A percentile compares a stretch with the other conserved stretches of the same genome.
phyloP scores from a whole-genome alignment of 2,329 filamentous ascomycete species.

The Zasmidium cellare region DNA sequence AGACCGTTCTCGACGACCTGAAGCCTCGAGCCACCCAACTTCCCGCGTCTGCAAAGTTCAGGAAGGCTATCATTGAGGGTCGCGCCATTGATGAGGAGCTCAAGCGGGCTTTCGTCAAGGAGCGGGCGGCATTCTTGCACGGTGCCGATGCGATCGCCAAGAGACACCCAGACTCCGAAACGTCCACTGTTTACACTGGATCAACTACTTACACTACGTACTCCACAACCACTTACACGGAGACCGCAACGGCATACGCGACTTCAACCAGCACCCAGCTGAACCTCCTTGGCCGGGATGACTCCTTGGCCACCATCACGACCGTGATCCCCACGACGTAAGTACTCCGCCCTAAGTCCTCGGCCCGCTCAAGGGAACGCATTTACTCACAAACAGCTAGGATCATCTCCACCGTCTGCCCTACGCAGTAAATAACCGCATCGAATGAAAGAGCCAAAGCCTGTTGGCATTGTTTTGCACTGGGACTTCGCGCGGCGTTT shows the following conservation, averaged over 20 bases:
- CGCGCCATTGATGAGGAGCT: background rate
- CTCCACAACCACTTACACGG: background rate
- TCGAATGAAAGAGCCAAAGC: no score
- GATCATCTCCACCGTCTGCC: background rate
- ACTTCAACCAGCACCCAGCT: background rate
- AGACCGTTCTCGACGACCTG: background rate
- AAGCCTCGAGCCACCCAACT: background rate
- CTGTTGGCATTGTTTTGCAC: no score
- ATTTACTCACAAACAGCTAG: no score
- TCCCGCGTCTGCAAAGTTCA: background rate
- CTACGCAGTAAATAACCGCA: background rate
- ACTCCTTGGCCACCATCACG: background rate
- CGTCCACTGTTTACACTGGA: background rate
- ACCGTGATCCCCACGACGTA: background rate
- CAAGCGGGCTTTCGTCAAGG: background rate
- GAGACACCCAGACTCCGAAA: background rate
- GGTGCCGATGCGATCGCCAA: background rate
- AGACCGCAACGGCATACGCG: background rate
- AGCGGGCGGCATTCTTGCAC: background rate
- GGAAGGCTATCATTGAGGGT: background rate
- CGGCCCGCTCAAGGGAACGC: no score
- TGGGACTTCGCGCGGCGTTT: background rate
- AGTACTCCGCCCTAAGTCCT: no score
- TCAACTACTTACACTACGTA: background rate
- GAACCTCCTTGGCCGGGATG: background rate